Evolutionary conservation across 2,329 filamentous ascomycete species (phyloP), one percentile per base, ranked within the genome.

Genomic region (Myotisia sp.): DNA sequence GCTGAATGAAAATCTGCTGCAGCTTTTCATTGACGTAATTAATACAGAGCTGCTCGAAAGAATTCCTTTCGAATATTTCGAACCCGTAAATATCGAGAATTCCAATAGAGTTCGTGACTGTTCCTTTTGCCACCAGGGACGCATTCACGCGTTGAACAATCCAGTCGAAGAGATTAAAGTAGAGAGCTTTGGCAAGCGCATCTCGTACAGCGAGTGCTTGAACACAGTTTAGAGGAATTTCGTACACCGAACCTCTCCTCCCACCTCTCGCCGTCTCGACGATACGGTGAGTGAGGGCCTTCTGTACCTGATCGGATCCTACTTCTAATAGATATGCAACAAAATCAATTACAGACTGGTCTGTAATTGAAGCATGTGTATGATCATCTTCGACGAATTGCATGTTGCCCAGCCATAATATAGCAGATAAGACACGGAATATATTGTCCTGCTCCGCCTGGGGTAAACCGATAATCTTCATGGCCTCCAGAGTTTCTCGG

Each of bases 11-110:
- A 50, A 98, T 95, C 53, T 98, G 90, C 60, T 98, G 90, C 38
- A 98, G 66, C 60, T 98, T 98, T 62, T 98, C 90, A 59, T 98
- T 98, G 52, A 95, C 92, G 52, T 95, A 98, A 65, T 98, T 98
- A 69, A 98, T 98, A 62, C 90, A 98, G 5, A 98, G 73, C 60
- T 98, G 90, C 57, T 98, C 90, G 50, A 98, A 98, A 44, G 83
- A 94, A 64, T 98, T 98, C 63, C 87, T 90, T 55, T 98, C 90
- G 47, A 98, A 98, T 46, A 98, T 98, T 55, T 98, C 90, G 51
- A 98, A 98, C 2, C 90, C 90, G 55, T 98, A 98, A 46, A 98
- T 98, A 68, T 98, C 90, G 45, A 98, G 69, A 52, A 98, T 95
- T 52, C 90, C 90, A 46, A 98, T 90, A 2, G 82, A 82, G 55